Percentiles rank a stretch among this genome's conserved stretches.
Evolutionary conservation across 495 filamentous ascomycete species (phyloP).

Genomic region (Copromyces sp.): DNA sequence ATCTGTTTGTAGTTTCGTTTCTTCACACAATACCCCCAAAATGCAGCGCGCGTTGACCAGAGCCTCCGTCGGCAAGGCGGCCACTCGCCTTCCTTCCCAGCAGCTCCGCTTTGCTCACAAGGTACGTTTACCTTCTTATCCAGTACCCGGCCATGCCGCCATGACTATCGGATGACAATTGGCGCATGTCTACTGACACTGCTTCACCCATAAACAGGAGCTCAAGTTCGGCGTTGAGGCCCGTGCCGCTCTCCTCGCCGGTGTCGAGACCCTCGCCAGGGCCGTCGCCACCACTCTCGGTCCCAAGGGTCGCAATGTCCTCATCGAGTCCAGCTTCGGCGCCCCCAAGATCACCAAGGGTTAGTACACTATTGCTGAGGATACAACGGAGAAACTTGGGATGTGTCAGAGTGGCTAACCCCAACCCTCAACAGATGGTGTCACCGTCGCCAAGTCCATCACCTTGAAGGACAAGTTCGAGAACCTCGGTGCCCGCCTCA

Average conservation of each 20-base stretch:
- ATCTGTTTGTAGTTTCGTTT: slow-evolving; percentile 5
- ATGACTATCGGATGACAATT: slow-evolving; percentile 5
- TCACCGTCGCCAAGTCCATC: slow-evolving; percentile 87
- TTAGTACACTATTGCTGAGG: slow-evolving; percentile 29
- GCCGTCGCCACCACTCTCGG: slow-evolving; percentile 94
- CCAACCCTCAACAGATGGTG: slow-evolving; percentile 56
- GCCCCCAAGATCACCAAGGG: slow-evolving; percentile 99
- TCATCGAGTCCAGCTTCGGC: slow-evolving; percentile 96
- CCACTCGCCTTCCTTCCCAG: slow-evolving; percentile 55
- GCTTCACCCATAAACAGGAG: slow-evolving; percentile 46
- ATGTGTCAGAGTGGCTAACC: background rate
- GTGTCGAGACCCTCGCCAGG: slow-evolving; percentile 94
- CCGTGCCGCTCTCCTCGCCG: slow-evolving; percentile 76
- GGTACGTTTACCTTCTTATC: slow-evolving; percentile 42
- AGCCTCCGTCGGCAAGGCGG: slow-evolving; percentile 49
- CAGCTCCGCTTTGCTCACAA: slow-evolving; percentile 92
- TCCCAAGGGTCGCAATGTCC: slow-evolving; percentile 94
- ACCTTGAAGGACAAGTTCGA: slow-evolving; percentile 97
- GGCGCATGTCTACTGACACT: slow-evolving; percentile 1
- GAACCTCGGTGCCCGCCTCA: slow-evolving; percentile 91
- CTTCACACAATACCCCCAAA: slow-evolving; percentile 11
- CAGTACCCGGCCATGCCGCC: background rate
- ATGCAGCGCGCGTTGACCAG: slow-evolving; percentile 43
- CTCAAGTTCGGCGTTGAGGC: slow-evolving; percentile 97
- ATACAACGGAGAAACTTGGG: background rate